Evolutionary conservation across 2,329 filamentous ascomycete species (phyloP), one percentile per base, ranked within the genome.

Genomic region (Aureobasidium namibiae): DNA sequence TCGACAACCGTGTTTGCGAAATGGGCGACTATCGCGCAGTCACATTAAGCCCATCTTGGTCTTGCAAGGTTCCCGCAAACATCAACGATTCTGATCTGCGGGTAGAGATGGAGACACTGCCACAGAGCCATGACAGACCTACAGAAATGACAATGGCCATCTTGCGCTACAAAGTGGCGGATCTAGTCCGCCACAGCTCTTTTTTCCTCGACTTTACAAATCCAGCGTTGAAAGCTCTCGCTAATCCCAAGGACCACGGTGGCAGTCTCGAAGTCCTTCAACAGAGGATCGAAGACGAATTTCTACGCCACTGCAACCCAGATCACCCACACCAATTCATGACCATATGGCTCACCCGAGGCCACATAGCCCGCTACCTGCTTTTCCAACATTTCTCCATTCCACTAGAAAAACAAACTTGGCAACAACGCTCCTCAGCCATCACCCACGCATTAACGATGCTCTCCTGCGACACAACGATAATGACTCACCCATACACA

Each of bases 1-100:
- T 89, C 63, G 88, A 91, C 69, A 78, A 80, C 61, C 84, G 87
- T 23, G 80, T 89, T 38, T 80, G 84, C 60, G 87, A 90, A 68
- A 80, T 89, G 70, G 80, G 82, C 3, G 80, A 82, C 50, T 82
- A 67, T 59, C 75, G 71, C 61, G 65, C 65, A 10, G 61, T 68
- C 1, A 67, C 64, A 2, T 60, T 80, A 14, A 62, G 63, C 61
- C 76, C 76, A 1, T 74, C 70, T 1, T 80, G 76, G 76, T 73
- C 77, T 62, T 77, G 74, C 58, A 69, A 64, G 14, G 52, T 67
- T 11, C 76, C 75, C 14, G 63, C 73, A 23, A 78, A 78, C 57
- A 64, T 76, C 13, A 74, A 74, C 50, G 75, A 78, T 60, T 71
- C 61, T 34, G 74, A 77, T 23, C 61, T 78, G 6, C 67, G 65